Evolutionary conservation across 177 flowering plant species (phyloP), one percentile per base, ranked within the genome.

Genomic region (Vitis hybrid): DNA sequence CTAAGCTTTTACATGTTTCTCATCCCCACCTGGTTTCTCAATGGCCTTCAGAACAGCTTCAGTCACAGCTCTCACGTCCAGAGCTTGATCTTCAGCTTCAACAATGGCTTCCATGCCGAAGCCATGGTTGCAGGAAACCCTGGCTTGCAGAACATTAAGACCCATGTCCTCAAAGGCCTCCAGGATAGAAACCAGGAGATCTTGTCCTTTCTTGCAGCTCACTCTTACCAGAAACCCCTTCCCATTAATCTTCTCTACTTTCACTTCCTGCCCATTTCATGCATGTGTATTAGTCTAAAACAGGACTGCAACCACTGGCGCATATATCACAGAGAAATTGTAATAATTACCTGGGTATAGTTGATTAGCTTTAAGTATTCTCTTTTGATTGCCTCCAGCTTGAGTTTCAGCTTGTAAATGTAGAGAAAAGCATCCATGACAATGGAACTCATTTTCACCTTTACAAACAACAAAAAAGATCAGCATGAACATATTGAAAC

Each of bases 101-200:
- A 60, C 81, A 64, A 81, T 78, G 62, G 87, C 88, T 80, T 87
- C 93, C 89, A 89, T 82, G 59, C 62, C 65, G 48, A 88, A 88
- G 34, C n/a, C 68, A 56, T 73, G 30, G 62, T 67, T 74, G 78
- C 86, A 76, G 45, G 87, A 78, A 62, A 84, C 87, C 52, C 72
- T 84, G 14, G 88, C 87, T 65, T 83, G 86, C 51, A 80, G 7
- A 21, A 89, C 87, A 67, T 74, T 67, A 11, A 89, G 69, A n/a
- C 86, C 81, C 84, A 80, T 74, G 23, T 80, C 75, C 11, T 87
- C 89, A 60, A 89, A 81, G 3, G 79, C 80, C 52, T 80, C 87
- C 30, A 87, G 55, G 14, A 89, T 73, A 19, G 84, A 75, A 18
- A 86, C 89, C 65, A 89, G 66, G 59, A 66, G 21, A 60, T 86